phyloP scores from a whole-genome alignment of 352 stramenopile genomes.

The Phytophthora hibernalis region DNA sequence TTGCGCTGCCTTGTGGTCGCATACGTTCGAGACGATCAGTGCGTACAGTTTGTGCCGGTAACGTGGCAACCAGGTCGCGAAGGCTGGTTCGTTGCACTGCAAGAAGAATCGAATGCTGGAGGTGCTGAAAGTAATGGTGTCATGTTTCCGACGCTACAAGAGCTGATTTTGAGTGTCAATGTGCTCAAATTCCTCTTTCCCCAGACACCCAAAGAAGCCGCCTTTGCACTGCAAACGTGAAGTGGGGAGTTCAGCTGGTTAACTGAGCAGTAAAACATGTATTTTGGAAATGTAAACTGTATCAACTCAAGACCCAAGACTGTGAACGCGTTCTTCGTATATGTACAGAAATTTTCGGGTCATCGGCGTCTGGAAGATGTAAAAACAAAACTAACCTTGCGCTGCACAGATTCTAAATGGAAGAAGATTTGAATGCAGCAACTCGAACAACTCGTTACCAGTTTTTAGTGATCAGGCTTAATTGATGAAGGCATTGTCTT shows the following conservation, averaged over 20 bases:
- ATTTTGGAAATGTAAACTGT: conserved; percentile 8
- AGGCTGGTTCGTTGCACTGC: conserved; percentile 70
- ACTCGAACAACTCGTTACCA: too few relatives aligned
- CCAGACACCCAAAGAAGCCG: conserved; percentile 77
- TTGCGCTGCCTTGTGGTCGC: conserved; percentile 73
- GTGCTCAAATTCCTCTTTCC: conserved; percentile 86
- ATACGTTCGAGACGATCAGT: conserved; percentile 65
- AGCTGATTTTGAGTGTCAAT: conserved; percentile 80
- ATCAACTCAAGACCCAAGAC: not conserved
- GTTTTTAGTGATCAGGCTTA: too few relatives aligned
- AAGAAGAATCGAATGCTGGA: conserved; percentile 42
- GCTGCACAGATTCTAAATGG: too few relatives aligned
- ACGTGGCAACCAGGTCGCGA: conserved; percentile 49
- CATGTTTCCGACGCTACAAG: conserved; percentile 66
- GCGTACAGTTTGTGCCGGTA: conserved; percentile 81
- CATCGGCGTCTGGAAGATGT: too few relatives aligned
- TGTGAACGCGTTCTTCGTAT: too few relatives aligned
- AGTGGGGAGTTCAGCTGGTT: not conserved
- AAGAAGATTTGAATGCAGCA: too few relatives aligned
- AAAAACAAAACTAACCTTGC: too few relatives aligned
- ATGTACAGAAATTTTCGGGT: too few relatives aligned
- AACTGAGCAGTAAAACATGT: not conserved
- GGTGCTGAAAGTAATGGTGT: conserved; percentile 39
- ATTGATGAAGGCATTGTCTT: too few relatives aligned
- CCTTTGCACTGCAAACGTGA: conserved; percentile 47